phyloP scores from a whole-genome alignment of 2,329 filamentous ascomycete species.

The Paraphaeosphaeria minitans region DNA sequence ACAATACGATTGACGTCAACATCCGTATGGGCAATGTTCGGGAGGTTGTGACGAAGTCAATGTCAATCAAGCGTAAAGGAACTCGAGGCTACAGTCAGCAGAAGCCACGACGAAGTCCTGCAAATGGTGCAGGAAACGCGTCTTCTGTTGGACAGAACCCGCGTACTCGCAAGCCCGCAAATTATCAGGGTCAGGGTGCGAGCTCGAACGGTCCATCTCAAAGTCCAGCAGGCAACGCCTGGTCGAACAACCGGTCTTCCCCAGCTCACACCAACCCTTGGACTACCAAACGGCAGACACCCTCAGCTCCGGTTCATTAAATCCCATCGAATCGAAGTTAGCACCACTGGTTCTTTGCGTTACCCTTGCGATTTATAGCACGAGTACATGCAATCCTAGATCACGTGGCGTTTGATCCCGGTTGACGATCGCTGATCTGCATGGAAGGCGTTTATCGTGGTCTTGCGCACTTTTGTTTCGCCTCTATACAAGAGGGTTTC shows the following conservation, averaged over 20 bases:
- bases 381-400: neutral
- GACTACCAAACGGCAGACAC: constrained; percentile 28
- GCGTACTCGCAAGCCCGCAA: constrained; percentile 37
- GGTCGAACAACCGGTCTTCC: constrained; percentile 33
- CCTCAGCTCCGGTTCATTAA: constrained; percentile 31
- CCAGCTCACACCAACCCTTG: constrained; percentile 28
- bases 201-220: constrained; percentile 31
- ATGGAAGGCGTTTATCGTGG: constrained; percentile 15
- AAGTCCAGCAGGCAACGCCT: constrained; percentile 32
- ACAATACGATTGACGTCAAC: constrained; percentile 34
- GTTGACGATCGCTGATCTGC: constrained; percentile 17
- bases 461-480: constrained; percentile 6
- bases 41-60: constrained; percentile 33
- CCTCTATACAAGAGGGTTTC: constrained; percentile 10
- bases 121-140: constrained; percentile 20
- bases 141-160: constrained; percentile 28
- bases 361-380: neutral
- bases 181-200: constrained; percentile 33
- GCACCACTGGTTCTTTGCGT: neutral
- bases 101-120: constrained; percentile 36
- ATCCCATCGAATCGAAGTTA: neutral
- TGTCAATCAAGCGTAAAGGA: constrained; percentile 33
- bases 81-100: constrained; percentile 21
- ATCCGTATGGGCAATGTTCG: constrained; percentile 35
- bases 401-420: neutral